These are phyloP conservation scores for Colletotrichum karsti DNA, from an alignment of 2,329 filamentous ascomycete species.

Conservation along the genomic window DNA sequence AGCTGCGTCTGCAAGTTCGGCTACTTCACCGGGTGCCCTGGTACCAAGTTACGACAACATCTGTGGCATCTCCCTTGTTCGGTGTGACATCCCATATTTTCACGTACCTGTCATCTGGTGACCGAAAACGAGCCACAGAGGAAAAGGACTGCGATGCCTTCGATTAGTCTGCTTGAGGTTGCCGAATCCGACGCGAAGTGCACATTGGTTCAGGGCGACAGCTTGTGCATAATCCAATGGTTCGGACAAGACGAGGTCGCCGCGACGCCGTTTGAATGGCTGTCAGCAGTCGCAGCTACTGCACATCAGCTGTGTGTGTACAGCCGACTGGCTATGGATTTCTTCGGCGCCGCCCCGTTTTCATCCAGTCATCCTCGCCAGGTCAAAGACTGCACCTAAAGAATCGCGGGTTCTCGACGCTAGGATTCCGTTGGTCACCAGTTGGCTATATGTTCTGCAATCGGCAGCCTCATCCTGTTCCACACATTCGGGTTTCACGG, in stretches of 20 bases:
- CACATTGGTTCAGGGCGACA: not conserved
- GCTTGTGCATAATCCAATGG: not conserved
- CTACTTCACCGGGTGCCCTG: not conserved
- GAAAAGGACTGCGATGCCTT: no score
- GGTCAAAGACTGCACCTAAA: not conserved
- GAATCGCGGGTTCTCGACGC: not conserved
- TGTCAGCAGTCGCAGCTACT: not conserved
- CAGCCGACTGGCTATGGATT: conserved; percentile 6
- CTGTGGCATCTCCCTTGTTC: not conserved
- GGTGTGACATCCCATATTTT: not conserved
- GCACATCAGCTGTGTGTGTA: not conserved
- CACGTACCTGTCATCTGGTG: not conserved
- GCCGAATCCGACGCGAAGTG: not conserved
- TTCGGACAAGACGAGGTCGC: not conserved
- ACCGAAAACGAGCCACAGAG: no score
- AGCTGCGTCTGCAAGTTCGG: not conserved
- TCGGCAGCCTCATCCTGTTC: conserved; percentile 8
- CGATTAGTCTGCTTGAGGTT: no score
- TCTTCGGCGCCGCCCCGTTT: conserved; percentile 3
- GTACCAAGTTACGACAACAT: no score
- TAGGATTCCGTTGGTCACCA: conserved; percentile 1
- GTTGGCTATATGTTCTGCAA: not conserved
- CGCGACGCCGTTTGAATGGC: not conserved
- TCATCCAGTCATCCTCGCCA: conserved; percentile 6
- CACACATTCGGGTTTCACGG: not conserved